Evolutionary conservation across 441 rosid genomes (phyloP).

Genomic region (Arabidopsis hybrid): DNA sequence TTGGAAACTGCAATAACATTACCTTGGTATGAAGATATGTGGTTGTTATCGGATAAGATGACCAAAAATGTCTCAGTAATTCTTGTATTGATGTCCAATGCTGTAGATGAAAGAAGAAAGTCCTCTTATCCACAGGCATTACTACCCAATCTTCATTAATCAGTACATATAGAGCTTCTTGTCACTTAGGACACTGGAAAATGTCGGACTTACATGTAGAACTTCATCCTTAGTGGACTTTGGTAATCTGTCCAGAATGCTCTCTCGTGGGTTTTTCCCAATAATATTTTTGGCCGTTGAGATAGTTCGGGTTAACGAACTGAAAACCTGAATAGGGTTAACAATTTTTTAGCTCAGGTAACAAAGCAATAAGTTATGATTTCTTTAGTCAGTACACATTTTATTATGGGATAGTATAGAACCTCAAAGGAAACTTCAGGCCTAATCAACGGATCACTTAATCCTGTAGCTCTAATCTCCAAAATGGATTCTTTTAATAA

Average conservation of each 20-base stretch:
- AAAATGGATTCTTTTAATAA: slow-evolving; percentile 71
- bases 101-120: slow-evolving; percentile 52
- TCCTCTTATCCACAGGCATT: slow-evolving; percentile 6
- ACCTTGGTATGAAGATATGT: slow-evolving; percentile 81
- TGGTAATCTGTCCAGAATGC: slow-evolving; percentile 81
- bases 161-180: slow-evolving; percentile 16
- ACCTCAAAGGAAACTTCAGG: slow-evolving; percentile 84
- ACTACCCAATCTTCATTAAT: neutral
- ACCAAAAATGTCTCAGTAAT: slow-evolving; percentile 86
- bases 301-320: slow-evolving; percentile 74
- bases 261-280: slow-evolving; percentile 78
- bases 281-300: slow-evolving; percentile 75
- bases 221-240: slow-evolving; percentile 71
- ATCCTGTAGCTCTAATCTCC: slow-evolving; percentile 58
- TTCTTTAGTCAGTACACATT: slow-evolving; percentile 2
- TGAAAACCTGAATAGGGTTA: slow-evolving; percentile 66
- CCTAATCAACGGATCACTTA: slow-evolving; percentile 70
- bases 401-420: slow-evolving; percentile 1
- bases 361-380: slow-evolving; percentile 22
- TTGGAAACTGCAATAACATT: slow-evolving; percentile 20
- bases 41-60: slow-evolving; percentile 92
- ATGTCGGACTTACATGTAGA: slow-evolving; percentile 66
- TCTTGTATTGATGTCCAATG: slow-evolving; percentile 85
- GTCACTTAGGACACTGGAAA: neutral
- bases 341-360: slow-evolving; percentile 25